A percentile compares a stretch with the other conserved stretches of the same genome.
Conservation (phyloP, 202 grass and related monocot species). For the Schoenoplectus triqueter region DNA sequence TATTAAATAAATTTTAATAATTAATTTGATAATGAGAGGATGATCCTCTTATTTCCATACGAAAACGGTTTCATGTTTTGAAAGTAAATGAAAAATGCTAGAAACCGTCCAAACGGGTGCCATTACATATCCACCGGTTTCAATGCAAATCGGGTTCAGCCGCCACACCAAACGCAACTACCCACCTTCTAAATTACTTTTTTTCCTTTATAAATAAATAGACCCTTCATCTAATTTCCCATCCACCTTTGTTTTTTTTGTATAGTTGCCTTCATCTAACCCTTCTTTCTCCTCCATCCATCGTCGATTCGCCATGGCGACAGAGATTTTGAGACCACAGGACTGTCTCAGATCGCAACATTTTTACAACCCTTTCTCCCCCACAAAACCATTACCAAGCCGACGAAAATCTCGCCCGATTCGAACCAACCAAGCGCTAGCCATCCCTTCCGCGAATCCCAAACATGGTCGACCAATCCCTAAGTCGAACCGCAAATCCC, state of each 20-base stretch:
- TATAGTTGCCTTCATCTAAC: background rate
- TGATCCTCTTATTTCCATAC: background rate
- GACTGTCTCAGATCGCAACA: conserved; percentile 34
- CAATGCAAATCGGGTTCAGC: background rate
- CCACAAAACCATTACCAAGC: background rate
- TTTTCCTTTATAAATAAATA: background rate
- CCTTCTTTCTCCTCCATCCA: background rate
- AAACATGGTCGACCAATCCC: background rate
- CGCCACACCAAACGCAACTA: conserved; percentile 6
- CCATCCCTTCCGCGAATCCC: background rate
- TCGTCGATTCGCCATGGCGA: conserved; percentile 13
- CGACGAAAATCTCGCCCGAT: background rate
- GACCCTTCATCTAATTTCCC: background rate
- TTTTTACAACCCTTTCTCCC: conserved; percentile 29
- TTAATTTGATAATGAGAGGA: too few relatives aligned
- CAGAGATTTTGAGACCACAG: conserved; percentile 28
- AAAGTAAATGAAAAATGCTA: background rate
- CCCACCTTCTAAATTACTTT: background rate
- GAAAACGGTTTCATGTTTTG: background rate
- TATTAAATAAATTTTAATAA: too few relatives aligned
- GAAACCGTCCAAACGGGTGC: conserved; percentile 4
- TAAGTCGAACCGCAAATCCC: background rate
- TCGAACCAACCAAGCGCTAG: background rate
- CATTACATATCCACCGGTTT: background rate
- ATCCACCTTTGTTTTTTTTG: background rate